Evolutionary conservation across 345 rosid genomes (phyloP).

Genomic region (Populus alba): DNA sequence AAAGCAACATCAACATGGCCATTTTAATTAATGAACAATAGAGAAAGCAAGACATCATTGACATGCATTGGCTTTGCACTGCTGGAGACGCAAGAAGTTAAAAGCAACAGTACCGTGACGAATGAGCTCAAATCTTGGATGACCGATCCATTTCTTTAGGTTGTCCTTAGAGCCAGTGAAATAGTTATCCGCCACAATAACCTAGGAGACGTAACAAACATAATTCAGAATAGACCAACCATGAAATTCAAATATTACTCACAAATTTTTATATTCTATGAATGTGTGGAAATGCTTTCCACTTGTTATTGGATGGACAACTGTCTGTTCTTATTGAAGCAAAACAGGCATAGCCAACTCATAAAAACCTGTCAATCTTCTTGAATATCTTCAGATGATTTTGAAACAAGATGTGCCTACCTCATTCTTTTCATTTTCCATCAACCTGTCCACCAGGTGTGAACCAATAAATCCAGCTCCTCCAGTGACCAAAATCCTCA

Average conservation of each 20-base stretch:
- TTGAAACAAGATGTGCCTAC: constrained; percentile 22
- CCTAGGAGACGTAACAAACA: constrained; percentile 32
- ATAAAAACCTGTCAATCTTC: background rate
- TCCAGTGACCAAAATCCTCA: constrained; percentile 40
- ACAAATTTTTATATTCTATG: background rate
- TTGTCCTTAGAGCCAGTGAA: constrained; percentile 93
- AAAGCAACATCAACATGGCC: background rate
- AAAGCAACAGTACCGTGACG: constrained; percentile 66
- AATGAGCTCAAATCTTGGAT: constrained; percentile 93
- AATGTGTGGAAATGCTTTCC: background rate
- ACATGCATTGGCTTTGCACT: background rate
- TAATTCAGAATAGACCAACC: background rate
- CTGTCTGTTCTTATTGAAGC: background rate
- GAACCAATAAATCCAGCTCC: constrained; percentile 43
- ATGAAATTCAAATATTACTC: background rate
- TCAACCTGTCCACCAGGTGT: constrained; percentile 34
- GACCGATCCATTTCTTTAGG: constrained; percentile 90
- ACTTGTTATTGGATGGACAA: background rate
- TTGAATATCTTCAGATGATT: background rate
- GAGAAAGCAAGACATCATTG: background rate
- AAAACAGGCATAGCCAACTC: too few species aligned
- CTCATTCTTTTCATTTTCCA: constrained; percentile 50
- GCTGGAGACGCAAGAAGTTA: background rate
- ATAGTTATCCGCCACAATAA: constrained; percentile 80
- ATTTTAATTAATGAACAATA: background rate